Base-by-base conservation (phyloP, 2,329 filamentous ascomycete genomes). In the Gaeumannomyces sp. region DNA sequence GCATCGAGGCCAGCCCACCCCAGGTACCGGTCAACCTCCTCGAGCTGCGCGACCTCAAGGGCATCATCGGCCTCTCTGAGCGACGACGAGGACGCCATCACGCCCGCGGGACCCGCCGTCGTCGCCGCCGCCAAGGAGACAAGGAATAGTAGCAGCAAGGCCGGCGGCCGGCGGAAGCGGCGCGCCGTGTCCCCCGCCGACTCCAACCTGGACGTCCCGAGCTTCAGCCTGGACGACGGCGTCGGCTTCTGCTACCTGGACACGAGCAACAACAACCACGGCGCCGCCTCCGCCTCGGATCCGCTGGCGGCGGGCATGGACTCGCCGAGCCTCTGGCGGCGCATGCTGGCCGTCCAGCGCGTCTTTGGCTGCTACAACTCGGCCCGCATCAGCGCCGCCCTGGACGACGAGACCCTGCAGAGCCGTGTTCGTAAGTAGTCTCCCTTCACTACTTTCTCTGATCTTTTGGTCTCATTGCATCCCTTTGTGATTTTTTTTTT, bases 301-400 rank as follows among this genome's bases (percentile, higher is more conserved):
- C 29, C 50, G 16, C 61, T 56, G n/a, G 56, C 60, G n/a, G 33
- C 50, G 33, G 69, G 71, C 25, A 69, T 75, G 45, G 76, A 79
- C 67, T 72, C 76, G 3, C 72, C 73, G 61, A 69, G 70, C n/a
- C 70, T 80, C 8, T 80, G 78, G 78, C 71, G 70, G 56, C 75
- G 76, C 63, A 80, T 80, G 78, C 73, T 80, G 13, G 74, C 74
- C 1, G 73, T 79, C 10, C 78, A 80, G 70, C 72, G 72, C 28
- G 72, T 68, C 16, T 79, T 76, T 65, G 75, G 77, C 62, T 79
- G 78, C 70, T 80, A 80, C 70, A 79, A 78, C 64, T 79, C 77
- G 27, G 77, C 78, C 19, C 70, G 78, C 50, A 79, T 80, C 75
- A 76, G 75, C 53, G 77, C 78, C 1, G 78, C 78, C 2, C 70